Conservation (phyloP, 768 basidiomycete species). For the Boletus insuetus region DNA sequence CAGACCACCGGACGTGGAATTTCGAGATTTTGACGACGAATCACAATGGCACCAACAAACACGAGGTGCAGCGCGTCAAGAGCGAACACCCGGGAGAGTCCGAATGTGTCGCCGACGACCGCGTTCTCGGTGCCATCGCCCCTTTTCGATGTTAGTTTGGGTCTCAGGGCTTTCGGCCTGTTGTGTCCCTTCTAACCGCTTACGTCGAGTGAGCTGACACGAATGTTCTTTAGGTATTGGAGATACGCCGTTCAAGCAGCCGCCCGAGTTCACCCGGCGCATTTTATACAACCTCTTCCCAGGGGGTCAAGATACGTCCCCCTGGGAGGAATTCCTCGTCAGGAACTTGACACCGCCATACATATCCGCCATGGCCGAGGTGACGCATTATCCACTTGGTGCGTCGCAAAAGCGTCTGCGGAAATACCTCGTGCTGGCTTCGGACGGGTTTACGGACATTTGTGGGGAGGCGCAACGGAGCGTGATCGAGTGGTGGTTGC, state of each 20-base stretch:
- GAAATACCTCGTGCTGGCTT: constrained; percentile 60
- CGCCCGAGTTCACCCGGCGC: constrained; percentile 63
- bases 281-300: constrained; percentile 66
- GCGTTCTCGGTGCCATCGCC: constrained; percentile 75
- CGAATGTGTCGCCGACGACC: constrained; percentile 61
- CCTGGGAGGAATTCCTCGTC: constrained; percentile 66
- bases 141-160: constrained; percentile 66
- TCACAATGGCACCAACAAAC: constrained; percentile 69
- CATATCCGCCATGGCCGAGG: constrained; percentile 62
- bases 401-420: constrained; percentile 27
- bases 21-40: constrained; percentile 58
- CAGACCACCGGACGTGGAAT: constrained; percentile 51
- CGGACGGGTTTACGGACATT: constrained; percentile 64
- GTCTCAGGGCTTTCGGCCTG: constrained; percentile 11
- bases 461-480: constrained; percentile 48
- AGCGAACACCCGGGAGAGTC: constrained; percentile 67
- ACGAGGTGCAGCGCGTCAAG: constrained; percentile 62
- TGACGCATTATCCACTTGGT: constrained; percentile 52
- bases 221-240: constrained; percentile 50
- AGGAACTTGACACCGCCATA: constrained; percentile 64
- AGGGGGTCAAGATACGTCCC: constrained; percentile 57
- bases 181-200: constrained; percentile 5
- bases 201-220: constrained; percentile 6
- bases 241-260: constrained; percentile 72
- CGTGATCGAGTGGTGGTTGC: constrained; percentile 54